Percentiles rank a stretch among this genome's conserved stretches.
Conservation (phyloP, 1,284 basidiomycete species). For the Malassezia furfur region DNA sequence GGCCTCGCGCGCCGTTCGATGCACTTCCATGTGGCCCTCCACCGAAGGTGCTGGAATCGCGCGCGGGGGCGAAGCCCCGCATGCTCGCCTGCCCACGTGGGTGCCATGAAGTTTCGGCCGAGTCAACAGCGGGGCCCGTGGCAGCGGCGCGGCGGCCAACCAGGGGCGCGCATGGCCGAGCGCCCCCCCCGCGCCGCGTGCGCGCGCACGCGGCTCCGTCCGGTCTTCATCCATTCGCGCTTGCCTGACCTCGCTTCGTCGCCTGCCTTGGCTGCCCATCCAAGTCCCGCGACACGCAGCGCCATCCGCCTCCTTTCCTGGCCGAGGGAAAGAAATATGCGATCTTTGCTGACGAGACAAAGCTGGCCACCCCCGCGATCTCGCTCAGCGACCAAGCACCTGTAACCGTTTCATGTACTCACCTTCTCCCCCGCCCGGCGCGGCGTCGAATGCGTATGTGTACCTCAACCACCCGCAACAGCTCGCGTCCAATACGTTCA, state of each 20-base stretch:
- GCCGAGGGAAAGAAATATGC: conserved; percentile 9
- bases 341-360: conserved; percentile 1
- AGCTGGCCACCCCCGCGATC: conserved; percentile 5
- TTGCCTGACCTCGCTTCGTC: too few species aligned
- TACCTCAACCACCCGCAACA: conserved; percentile 16
- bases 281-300: not conserved
- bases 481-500: conserved; percentile 1
- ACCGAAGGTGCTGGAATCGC: conserved; percentile 18
- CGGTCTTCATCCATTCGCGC: not conserved
- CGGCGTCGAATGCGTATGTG: conserved; percentile 16
- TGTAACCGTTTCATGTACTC: conserved; percentile 12
- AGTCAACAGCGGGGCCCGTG: not conserved
- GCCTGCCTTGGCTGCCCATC: too few species aligned
- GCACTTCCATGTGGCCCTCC: conserved; percentile 12
- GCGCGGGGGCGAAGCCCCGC: not conserved
- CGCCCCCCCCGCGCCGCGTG: not conserved
- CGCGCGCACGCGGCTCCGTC: not conserved
- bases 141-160: too few species aligned
- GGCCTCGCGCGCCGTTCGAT: conserved; percentile 4
- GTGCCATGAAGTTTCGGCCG: not conserved
- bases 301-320: not conserved
- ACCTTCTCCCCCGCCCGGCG: conserved; percentile 13
- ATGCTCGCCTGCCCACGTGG: too few species aligned
- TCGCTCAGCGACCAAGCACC: not conserved
- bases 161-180: not conserved